Evolutionary conservation across 2,329 filamentous ascomycete species (phyloP).

Genomic region (Laburnicola sp.): DNA sequence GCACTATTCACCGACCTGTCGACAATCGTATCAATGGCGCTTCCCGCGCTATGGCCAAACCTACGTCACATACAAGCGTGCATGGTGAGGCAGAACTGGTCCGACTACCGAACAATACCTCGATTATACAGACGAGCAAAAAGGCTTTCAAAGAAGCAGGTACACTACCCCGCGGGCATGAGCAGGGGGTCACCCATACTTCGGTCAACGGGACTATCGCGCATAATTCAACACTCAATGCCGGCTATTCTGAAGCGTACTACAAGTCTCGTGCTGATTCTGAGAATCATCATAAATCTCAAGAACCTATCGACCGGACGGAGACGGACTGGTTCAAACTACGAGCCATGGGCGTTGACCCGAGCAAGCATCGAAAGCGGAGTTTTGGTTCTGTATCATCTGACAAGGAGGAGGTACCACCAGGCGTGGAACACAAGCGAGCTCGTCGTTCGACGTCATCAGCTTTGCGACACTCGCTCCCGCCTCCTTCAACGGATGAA

Average conservation of each 20-base stretch:
- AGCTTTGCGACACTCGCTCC: constrained; percentile 10
- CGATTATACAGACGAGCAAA: no score
- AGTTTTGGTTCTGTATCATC: constrained; percentile 30
- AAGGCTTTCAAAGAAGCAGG: no score
- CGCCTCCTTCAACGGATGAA: constrained; percentile 21
- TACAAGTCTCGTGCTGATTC: constrained; percentile 10
- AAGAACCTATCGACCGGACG: constrained; percentile 48
- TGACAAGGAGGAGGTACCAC: constrained; percentile 28
- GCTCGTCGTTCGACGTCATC: constrained; percentile 17
- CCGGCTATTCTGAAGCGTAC: constrained; percentile 31
- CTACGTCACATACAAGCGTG: no score
- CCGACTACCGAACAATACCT: no score
- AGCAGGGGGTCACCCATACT: no score
- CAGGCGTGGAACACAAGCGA: constrained; percentile 28
- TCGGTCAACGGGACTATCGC: constrained; percentile 9
- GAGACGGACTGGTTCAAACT: constrained; percentile 56
- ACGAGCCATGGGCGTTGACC: constrained; percentile 53
- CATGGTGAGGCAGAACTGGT: no score
- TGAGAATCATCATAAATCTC: constrained; percentile 15
- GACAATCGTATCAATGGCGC: no score
- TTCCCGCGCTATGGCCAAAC: no score
- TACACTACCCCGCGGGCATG: no score
- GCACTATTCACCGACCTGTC: no score
- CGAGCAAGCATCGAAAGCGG: constrained; percentile 36
- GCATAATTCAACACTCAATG: no score